Evolutionary conservation across 2,329 filamentous ascomycete genomes (phyloP).

Genomic region (Aspergillus jensenii): DNA sequence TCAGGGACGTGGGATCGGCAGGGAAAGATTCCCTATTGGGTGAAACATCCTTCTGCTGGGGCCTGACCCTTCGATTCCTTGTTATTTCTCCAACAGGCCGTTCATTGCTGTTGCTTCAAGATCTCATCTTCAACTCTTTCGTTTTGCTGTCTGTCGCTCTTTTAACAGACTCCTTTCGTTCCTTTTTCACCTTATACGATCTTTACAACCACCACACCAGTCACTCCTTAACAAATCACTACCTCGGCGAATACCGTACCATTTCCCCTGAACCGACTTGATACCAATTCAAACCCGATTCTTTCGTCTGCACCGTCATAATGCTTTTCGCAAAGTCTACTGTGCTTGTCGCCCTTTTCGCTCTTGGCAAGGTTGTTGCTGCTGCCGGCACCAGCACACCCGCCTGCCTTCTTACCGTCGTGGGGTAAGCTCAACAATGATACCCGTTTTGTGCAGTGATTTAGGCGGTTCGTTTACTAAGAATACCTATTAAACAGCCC

Average conservation of each 20-base stretch:
- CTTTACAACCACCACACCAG: slow-evolving; percentile 7
- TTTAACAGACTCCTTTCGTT: slow-evolving; percentile 8
- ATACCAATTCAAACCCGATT: not conserved
- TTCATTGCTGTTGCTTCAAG: not conserved
- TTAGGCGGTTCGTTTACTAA: slow-evolving; percentile 20
- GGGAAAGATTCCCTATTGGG: slow-evolving; percentile 12
- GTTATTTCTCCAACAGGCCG: slow-evolving; percentile 2
- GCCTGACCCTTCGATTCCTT: slow-evolving; percentile 16
- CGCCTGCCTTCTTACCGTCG: slow-evolving; percentile 51
- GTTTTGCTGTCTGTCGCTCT: slow-evolving; percentile 20
- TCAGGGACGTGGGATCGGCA: slow-evolving; percentile 9
- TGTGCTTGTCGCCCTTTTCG: slow-evolving; percentile 45
- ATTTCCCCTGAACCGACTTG: slow-evolving; percentile 12
- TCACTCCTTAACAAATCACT: slow-evolving; percentile 14
- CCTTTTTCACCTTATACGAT: slow-evolving; percentile 7
- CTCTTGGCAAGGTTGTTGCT: slow-evolving; percentile 44
- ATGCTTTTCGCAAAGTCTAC: slow-evolving; percentile 49
- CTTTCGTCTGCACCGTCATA: slow-evolving; percentile 18
- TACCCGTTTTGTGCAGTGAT: not conserved
- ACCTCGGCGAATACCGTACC: not conserved
- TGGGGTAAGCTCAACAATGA: slow-evolving; percentile 44
- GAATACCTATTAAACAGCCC: slow-evolving; percentile 25
- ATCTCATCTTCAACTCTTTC: slow-evolving; percentile 17
- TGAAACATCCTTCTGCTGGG: slow-evolving; percentile 9
- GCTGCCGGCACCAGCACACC: slow-evolving; percentile 48